These are phyloP conservation scores for Corylus heterophylla DNA, from an alignment of 306 rosid genomes.

Conservation along the genomic window DNA sequence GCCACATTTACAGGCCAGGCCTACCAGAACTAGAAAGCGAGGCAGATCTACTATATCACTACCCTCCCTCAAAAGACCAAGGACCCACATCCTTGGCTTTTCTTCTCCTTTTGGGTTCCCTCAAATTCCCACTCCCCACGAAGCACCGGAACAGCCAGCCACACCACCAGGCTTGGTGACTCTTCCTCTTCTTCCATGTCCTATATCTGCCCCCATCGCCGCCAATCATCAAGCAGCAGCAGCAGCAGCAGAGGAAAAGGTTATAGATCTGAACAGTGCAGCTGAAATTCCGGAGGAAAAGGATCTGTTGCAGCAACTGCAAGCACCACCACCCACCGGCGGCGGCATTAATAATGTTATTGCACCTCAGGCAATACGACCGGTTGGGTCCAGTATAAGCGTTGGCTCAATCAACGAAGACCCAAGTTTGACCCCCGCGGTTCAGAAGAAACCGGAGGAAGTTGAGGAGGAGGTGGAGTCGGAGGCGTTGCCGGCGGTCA, in stretches of 20 bases:
- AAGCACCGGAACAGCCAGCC: slow-evolving; percentile 17
- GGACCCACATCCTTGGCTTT: slow-evolving; percentile 41
- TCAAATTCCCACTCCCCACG: slow-evolving; percentile 41
- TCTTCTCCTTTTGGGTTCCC: slow-evolving; percentile 49
- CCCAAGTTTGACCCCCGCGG: background rate
- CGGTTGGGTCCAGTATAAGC: slow-evolving; percentile 65
- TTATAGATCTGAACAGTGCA: slow-evolving; percentile 44
- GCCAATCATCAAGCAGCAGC: slow-evolving; percentile 13
- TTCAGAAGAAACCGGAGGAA: slow-evolving; percentile 51
- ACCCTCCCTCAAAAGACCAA: slow-evolving; percentile 57
- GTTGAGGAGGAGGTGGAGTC: slow-evolving; percentile 69
- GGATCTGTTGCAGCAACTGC: slow-evolving; percentile 65
- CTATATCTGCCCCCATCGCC: slow-evolving; percentile 17
- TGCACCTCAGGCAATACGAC: slow-evolving; percentile 78
- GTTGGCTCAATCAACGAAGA: slow-evolving; percentile 63
- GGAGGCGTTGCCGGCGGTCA: slow-evolving; percentile 63
- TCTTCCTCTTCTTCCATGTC: slow-evolving; percentile 62
- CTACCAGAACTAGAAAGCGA: slow-evolving; percentile 84
- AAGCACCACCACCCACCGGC: slow-evolving; percentile 33
- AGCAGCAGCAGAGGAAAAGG: slow-evolving; percentile 31
- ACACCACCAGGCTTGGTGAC: slow-evolving; percentile 38
- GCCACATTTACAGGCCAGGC: slow-evolving; percentile 90
- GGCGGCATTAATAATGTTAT: slow-evolving; percentile 37
- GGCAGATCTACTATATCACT: slow-evolving; percentile 56
- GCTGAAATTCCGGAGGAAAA: slow-evolving; percentile 65